Percentiles rank a stretch among this genome's conserved stretches.
These are phyloP conservation scores for Dendrobium nobile DNA, from an alignment of 106 monocot genomes.

Conservation along the genomic window DNA sequence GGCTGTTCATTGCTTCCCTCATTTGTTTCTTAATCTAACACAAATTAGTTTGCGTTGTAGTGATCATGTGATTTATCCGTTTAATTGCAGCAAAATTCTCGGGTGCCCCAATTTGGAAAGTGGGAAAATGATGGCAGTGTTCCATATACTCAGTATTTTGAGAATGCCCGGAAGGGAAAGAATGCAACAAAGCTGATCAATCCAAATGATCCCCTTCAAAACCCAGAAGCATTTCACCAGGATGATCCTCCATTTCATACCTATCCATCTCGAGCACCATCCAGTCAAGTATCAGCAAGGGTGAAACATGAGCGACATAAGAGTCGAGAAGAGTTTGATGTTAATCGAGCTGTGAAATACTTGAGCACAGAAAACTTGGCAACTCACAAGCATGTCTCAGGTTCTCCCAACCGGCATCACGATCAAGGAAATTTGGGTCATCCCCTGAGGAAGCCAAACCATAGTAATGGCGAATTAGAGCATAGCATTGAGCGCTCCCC, in stretches of 20 bases:
- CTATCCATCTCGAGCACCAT: conserved; percentile 14
- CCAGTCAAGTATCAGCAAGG: conserved; percentile 4
- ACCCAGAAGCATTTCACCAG: conserved; percentile 37
- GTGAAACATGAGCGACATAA: conserved; percentile 1
- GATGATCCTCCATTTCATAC: conserved; percentile 15
- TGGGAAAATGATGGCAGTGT: conserved; percentile 48
- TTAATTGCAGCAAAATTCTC: conserved; percentile 33
- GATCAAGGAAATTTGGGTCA: conserved; percentile 2
- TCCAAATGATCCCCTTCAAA: conserved; percentile 64
- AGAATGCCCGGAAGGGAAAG: conserved; percentile 54
- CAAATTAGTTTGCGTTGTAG: neutral
- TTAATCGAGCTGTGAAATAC: neutral
- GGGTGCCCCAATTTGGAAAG: conserved; percentile 74
- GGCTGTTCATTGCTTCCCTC: neutral
- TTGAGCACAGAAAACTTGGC: neutral
- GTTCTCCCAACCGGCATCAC: neutral
- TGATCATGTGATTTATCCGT: conserved; percentile 1
- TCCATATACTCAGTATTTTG: conserved; percentile 67
- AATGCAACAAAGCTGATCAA: conserved; percentile 38
- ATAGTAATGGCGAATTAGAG: conserved; percentile 12
- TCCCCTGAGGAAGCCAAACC: neutral
- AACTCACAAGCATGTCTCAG: neutral
- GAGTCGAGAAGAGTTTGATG: conserved; percentile 2
- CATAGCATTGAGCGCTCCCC: conserved; percentile 25
- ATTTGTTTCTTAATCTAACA: neutral